Percentiles rank a stretch among this genome's conserved stretches.
Evolutionary conservation across 805 yeast genomes (phyloP).

Genomic region (Candida awuae): DNA sequence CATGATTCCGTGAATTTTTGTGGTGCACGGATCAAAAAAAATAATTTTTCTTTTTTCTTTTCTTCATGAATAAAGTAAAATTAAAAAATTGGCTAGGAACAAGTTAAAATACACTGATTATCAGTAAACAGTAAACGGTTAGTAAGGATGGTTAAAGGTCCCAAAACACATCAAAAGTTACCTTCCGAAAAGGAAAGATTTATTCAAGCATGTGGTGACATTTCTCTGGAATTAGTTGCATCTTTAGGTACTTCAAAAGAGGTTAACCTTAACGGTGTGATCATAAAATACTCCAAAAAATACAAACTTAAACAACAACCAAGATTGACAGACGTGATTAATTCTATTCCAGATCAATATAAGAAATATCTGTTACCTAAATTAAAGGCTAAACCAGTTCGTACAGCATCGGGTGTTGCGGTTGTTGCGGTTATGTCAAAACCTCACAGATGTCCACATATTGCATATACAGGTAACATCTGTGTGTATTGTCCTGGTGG

Average conservation of each 20-base stretch:
- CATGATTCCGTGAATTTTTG: background rate
- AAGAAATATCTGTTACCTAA: constrained; percentile 87
- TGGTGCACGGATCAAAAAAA: constrained; percentile 3
- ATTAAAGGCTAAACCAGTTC: constrained; percentile 95
- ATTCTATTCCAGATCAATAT: constrained; percentile 93
- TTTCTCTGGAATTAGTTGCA: constrained; percentile 75
- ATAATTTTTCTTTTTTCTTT: background rate
- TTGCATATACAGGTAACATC: constrained; percentile 96
- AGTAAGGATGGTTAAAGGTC: constrained; percentile 20
- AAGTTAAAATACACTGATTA: background rate
- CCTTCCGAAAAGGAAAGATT: constrained; percentile 93
- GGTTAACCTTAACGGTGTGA: constrained; percentile 83
- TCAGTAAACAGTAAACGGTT: background rate
- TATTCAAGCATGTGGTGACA: constrained; percentile 86
- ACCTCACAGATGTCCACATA: constrained; percentile 98
- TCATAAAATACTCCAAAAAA: constrained; percentile 78
- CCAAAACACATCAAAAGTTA: constrained; percentile 49
- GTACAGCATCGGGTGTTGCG: constrained; percentile 98
- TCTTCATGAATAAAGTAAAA: too few relatives aligned
- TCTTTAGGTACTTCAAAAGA: constrained; percentile 61
- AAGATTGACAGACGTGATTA: constrained; percentile 85
- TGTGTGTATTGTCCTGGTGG: constrained; percentile 99
- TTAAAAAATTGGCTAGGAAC: background rate
- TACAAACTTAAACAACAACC: constrained; percentile 91
- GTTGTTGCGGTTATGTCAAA: constrained; percentile 99